Conservation (phyloP, 192 early-diverging fungal species). For the Mortierella hygrophila region DNA sequence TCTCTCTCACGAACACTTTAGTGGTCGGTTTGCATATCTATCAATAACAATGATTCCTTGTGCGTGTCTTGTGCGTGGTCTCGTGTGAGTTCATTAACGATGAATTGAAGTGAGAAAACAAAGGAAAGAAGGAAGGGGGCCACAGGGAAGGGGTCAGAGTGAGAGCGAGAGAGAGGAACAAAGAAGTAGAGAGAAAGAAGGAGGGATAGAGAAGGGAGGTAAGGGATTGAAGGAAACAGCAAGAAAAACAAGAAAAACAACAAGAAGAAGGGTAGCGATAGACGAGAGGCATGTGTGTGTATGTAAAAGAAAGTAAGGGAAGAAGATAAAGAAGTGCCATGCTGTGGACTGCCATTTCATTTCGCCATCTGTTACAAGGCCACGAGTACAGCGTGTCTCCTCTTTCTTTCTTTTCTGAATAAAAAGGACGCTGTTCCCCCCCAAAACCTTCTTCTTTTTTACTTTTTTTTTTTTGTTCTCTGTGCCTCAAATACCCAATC, state of each 20-base stretch:
- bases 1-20: not conserved
- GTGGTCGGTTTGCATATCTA: not conserved
- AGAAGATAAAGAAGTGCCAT: not conserved
- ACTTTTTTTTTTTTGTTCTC: not conserved
- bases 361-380: not conserved
- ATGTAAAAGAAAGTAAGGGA: not conserved
- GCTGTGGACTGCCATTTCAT: conserved; percentile 3
- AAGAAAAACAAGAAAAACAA: no score
- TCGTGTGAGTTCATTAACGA: not conserved
- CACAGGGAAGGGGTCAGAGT: not conserved
- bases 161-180: not conserved
- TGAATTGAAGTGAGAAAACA: not conserved
- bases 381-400: not conserved
- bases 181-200: not conserved
- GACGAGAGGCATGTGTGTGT: not conserved
- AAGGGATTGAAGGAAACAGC: not conserved
- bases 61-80: not conserved
- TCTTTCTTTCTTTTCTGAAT: not conserved
- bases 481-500: conserved; percentile 11
- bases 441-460: conserved; percentile 7
- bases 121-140: not conserved
- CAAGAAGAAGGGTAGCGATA: not conserved
- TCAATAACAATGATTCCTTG: not conserved
- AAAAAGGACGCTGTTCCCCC: not conserved
- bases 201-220: not conserved